phyloP scores from a whole-genome alignment of 1,284 basidiomycete genomes.

The Microbotryum scabiosae region DNA sequence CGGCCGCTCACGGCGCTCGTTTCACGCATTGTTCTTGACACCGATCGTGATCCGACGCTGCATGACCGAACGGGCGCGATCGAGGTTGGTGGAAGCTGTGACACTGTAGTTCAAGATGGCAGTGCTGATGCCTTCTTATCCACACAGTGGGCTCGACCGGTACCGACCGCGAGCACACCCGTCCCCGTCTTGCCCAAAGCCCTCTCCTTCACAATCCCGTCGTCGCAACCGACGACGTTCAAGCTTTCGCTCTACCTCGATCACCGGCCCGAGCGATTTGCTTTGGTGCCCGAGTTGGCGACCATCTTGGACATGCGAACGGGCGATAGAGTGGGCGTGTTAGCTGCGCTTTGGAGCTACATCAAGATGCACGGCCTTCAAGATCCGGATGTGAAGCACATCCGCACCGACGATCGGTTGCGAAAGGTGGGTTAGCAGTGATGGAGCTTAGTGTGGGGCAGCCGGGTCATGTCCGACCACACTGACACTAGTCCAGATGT shows the following conservation, averaged over 20 bases:
- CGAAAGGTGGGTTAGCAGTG: constrained; percentile 38
- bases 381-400: constrained; percentile 70
- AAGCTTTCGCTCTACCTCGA: constrained; percentile 74
- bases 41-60: constrained; percentile 71
- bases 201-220: constrained; percentile 6
- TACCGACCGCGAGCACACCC: background rate
- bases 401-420: constrained; percentile 67
- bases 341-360: constrained; percentile 85
- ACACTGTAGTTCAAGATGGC: background rate
- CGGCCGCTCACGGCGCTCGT: constrained; percentile 79
- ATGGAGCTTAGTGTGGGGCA: no score
- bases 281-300: constrained; percentile 68
- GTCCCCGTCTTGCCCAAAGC: background rate
- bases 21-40: constrained; percentile 73
- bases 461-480: no score
- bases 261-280: constrained; percentile 78
- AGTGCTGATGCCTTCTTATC: no score
- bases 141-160: no score
- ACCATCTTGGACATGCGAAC: constrained; percentile 71
- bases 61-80: constrained; percentile 43
- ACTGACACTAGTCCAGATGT: no score
- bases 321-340: constrained; percentile 70
- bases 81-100: background rate
- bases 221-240: constrained; percentile 26
- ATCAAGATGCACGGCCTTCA: constrained; percentile 79